Conservation (phyloP, 305 asterid genomes). For the Fraxinus sp. region DNA sequence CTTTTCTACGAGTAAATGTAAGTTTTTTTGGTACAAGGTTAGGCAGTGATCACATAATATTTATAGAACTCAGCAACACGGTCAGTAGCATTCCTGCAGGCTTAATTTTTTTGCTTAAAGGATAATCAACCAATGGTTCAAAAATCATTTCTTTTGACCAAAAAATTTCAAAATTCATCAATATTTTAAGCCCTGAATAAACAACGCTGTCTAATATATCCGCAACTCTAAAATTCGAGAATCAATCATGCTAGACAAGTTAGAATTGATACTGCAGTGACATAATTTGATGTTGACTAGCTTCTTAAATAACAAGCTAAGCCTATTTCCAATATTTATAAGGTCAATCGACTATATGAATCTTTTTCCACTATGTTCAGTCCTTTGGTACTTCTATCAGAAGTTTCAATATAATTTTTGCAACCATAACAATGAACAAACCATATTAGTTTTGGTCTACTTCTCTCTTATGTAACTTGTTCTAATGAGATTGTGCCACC, state of each 20-base stretch:
- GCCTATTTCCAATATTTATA: not conserved
- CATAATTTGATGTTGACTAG: not conserved
- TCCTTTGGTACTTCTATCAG: not conserved
- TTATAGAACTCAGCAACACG: not conserved
- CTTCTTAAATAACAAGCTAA: not conserved
- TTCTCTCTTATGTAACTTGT: not conserved
- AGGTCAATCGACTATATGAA: not conserved
- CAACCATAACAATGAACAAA: not conserved
- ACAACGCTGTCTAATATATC: not conserved
- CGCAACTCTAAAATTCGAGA: not conserved
- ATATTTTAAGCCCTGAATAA: not conserved
- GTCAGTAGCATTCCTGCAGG: constrained; percentile 2
- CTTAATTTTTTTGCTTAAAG: not conserved
- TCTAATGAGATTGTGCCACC: not conserved
- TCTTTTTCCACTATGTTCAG: not conserved
- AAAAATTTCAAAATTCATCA: not conserved
- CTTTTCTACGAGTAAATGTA: not conserved
- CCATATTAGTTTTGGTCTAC: not conserved
- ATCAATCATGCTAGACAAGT: not conserved
- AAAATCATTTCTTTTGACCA: not conserved
- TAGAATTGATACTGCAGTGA: not conserved
- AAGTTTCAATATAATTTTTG: not conserved
- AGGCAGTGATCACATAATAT: constrained; percentile 1
- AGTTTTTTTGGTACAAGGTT: not conserved
- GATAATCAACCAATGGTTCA: not conserved